phyloP scores from a whole-genome alignment of 306 rosid genomes.

The Neltuma alba region DNA sequence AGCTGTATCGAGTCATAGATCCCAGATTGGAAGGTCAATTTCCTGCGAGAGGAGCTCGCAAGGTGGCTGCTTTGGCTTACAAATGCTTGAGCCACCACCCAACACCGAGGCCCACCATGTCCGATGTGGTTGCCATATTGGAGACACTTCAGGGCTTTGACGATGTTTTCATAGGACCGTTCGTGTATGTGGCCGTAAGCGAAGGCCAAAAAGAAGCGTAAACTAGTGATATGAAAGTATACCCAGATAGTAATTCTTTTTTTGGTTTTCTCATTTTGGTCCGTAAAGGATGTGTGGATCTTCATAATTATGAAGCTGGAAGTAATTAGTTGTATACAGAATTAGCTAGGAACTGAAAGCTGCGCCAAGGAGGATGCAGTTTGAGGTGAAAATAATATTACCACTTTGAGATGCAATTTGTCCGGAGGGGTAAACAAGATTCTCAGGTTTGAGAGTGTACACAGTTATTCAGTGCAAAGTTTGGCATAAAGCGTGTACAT shows the following conservation, averaged over 20 bases:
- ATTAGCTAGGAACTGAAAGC: slow-evolving; percentile 23
- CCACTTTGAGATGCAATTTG: neutral
- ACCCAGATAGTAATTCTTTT: neutral
- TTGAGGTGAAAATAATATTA: slow-evolving; percentile 1
- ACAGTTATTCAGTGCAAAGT: neutral
- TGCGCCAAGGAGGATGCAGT: slow-evolving; percentile 23
- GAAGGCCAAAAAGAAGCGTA: slow-evolving; percentile 27
- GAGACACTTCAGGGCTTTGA: slow-evolving; percentile 65
- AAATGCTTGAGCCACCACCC: slow-evolving; percentile 71
- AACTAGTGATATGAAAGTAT: neutral
- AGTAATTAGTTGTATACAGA: slow-evolving; percentile 10
- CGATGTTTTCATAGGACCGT: slow-evolving; percentile 57
- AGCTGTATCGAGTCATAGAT: slow-evolving; percentile 52
- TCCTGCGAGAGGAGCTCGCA: slow-evolving; percentile 59
- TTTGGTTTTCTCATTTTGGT: slow-evolving; percentile 18
- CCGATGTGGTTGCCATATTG: slow-evolving; percentile 58
- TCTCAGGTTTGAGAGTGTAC: slow-evolving; percentile 5
- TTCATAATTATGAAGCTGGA: slow-evolving; percentile 23
- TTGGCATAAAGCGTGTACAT: neutral
- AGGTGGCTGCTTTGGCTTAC: slow-evolving; percentile 64
- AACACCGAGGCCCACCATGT: slow-evolving; percentile 63
- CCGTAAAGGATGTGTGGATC: neutral
- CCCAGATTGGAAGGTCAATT: slow-evolving; percentile 65
- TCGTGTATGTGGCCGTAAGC: slow-evolving; percentile 71
- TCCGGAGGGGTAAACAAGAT: slow-evolving; percentile 16